Evolutionary conservation across 331 rosid genomes (phyloP).

Genomic region (Erythrophleum ivorense): DNA sequence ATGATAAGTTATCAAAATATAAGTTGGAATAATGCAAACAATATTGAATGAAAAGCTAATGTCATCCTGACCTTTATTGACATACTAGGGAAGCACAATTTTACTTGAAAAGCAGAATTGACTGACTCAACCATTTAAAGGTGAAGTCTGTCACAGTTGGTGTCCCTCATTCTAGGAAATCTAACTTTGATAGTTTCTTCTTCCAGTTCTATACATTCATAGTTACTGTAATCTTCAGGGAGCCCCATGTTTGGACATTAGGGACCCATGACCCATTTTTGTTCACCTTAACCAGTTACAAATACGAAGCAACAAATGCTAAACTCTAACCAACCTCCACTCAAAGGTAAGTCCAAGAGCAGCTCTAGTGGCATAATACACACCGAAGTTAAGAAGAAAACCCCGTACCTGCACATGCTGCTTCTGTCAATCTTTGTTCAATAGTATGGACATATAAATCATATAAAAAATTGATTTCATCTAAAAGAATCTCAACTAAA

Average conservation of each 20-base stretch:
- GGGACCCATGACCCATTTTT: neutral
- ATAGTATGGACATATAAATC: constrained; percentile 8
- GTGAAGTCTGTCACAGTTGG: neutral
- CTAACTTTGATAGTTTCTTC: constrained; percentile 23
- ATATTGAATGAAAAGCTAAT: constrained; percentile 20
- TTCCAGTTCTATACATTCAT: constrained; percentile 8
- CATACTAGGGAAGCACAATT: constrained; percentile 27
- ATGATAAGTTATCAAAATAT: constrained; percentile 14
- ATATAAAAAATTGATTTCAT: constrained; percentile 25
- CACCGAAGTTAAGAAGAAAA: constrained; percentile 94
- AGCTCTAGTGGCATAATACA: constrained; percentile 93
- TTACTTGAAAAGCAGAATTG: constrained; percentile 13
- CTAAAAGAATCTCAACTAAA: constrained; percentile 15
- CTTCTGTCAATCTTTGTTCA: constrained; percentile 17
- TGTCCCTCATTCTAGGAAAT: constrained; percentile 10
- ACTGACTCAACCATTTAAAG: constrained; percentile 20
- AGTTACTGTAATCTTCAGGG: neutral
- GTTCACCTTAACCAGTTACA: constrained; percentile 32
- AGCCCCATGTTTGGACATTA: constrained; percentile 31
- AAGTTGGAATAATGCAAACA: neutral
- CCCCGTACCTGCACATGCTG: constrained; percentile 80
- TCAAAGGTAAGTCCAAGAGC: constrained; percentile 92
- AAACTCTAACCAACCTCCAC: constrained; percentile 78
- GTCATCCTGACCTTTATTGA: constrained; percentile 23
- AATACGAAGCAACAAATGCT: constrained; percentile 23